phyloP scores from a whole-genome alignment of 2,329 filamentous ascomycete genomes.

The Nemania abortiva region DNA sequence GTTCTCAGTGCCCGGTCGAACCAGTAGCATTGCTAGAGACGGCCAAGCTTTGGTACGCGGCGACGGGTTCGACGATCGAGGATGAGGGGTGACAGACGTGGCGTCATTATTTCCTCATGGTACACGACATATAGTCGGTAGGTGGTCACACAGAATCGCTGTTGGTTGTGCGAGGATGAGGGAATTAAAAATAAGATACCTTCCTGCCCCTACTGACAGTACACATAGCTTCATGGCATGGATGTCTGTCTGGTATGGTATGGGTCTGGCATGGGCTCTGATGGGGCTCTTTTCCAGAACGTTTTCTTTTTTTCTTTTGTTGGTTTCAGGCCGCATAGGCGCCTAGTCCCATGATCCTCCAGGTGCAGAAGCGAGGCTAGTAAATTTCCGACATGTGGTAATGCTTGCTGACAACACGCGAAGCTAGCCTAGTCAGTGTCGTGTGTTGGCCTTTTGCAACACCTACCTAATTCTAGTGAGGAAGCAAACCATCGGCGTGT shows the following conservation, averaged over 20 bases:
- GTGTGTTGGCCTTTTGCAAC: slow-evolving; percentile 3
- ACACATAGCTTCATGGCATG: not conserved
- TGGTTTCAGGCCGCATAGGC: slow-evolving; percentile 46
- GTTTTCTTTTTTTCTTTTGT: slow-evolving; percentile 28
- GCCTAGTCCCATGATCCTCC: slow-evolving; percentile 43
- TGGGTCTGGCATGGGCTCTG: not conserved
- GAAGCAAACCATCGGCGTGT: not conserved
- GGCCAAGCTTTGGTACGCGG: slow-evolving; percentile 28
- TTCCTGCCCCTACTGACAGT: not conserved
- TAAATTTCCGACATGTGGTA: slow-evolving; percentile 27
- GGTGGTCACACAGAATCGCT: not conserved
- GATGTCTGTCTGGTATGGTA: not conserved
- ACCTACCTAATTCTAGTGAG: not conserved
- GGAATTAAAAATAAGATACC: not conserved
- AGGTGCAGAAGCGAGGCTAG: slow-evolving; percentile 21
- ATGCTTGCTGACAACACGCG: not conserved
- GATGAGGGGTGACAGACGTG: slow-evolving; percentile 27
- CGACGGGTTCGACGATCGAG: slow-evolving; percentile 8
- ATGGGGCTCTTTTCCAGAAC: slow-evolving; percentile 37
- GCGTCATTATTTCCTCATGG: slow-evolving; percentile 19
- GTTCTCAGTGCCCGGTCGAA: slow-evolving; percentile 10
- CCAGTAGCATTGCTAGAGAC: slow-evolving; percentile 33
- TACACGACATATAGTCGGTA: slow-evolving; percentile 1
- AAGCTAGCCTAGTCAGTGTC: not conserved
- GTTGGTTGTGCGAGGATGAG: slow-evolving; percentile 17